Conservation (phyloP, 2,329 filamentous ascomycete species). For the Clathrospora elynae region DNA sequence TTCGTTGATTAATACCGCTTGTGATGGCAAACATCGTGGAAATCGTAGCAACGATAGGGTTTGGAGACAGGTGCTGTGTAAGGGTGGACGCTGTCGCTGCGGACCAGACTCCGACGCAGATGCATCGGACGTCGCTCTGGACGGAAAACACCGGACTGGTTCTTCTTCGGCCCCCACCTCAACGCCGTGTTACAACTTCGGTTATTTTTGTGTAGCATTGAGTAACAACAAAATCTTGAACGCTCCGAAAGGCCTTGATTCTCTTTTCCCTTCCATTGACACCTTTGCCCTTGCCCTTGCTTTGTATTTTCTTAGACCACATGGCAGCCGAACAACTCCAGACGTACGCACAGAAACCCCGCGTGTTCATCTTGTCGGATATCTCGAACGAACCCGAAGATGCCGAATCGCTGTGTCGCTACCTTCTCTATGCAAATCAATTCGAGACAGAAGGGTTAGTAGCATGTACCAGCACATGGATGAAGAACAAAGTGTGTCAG, state of each 20-base stretch:
- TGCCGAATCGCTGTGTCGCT: constrained; percentile 47
- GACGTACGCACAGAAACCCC: constrained; percentile 41
- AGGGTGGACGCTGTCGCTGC: too few species aligned
- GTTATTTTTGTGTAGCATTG: constrained; percentile 22
- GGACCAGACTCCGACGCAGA: constrained; percentile 9
- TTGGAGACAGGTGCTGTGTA: too few species aligned
- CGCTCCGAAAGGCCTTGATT: constrained; percentile 10
- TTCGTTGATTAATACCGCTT: too few species aligned
- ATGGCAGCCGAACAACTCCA: constrained; percentile 40
- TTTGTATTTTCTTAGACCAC: not conserved
- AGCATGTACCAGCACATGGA: constrained; percentile 49
- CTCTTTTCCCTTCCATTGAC: not conserved
- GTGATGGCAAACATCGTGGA: not conserved
- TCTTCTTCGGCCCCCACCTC: constrained; percentile 20
- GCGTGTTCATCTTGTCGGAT: constrained; percentile 50
- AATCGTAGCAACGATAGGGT: constrained; percentile 1
- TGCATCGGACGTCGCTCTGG: constrained; percentile 19
- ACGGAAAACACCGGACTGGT: constrained; percentile 21
- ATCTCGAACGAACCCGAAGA: constrained; percentile 51
- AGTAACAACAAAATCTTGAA: constrained; percentile 21
- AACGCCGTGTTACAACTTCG: constrained; percentile 25
- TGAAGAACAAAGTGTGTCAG: constrained; percentile 46
- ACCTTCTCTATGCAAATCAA: constrained; percentile 47
- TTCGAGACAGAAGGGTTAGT: constrained; percentile 49
- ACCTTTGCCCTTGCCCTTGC: not conserved